A percentile compares a stretch with the other conserved stretches of the same genome.
Conservation (phyloP, 1,284 basidiomycete species). For the Microbotryum intermedium region DNA sequence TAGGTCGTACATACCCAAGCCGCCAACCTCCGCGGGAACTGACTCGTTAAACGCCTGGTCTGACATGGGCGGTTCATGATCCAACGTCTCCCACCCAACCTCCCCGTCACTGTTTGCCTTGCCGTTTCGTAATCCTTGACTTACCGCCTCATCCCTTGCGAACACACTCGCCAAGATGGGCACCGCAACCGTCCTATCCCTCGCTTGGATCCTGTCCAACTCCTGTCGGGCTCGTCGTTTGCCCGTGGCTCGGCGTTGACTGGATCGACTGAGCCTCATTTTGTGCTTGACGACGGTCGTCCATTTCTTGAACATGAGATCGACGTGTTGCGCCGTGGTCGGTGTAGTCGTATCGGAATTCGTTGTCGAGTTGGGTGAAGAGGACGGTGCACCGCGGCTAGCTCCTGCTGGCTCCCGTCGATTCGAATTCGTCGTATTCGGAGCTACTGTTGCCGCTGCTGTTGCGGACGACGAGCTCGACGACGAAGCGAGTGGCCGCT, state of each 20-base stretch:
- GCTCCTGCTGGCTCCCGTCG: too few species aligned
- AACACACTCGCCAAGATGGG: constrained; percentile 71
- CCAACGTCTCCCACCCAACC: constrained; percentile 58
- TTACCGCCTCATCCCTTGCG: constrained; percentile 49
- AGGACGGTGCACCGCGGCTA: too few species aligned
- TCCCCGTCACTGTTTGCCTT: constrained; percentile 26
- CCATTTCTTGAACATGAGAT: constrained; percentile 46
- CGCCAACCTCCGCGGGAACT: constrained; percentile 37
- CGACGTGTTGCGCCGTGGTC: constrained; percentile 5
- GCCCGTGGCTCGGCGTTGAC: too few species aligned
- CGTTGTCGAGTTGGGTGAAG: too few species aligned
- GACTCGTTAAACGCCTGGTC: constrained; percentile 60
- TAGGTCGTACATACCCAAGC: neutral
- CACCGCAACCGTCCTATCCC: constrained; percentile 50
- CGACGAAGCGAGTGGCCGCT: too few species aligned
- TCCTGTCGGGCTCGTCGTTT: constrained; percentile 40
- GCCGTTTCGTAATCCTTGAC: constrained; percentile 42
- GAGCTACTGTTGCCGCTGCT: too few species aligned
- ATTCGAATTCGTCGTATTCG: too few species aligned
- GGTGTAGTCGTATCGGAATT: neutral
- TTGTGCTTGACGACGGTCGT: constrained; percentile 74
- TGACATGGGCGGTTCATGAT: constrained; percentile 64
- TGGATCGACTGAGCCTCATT: constrained; percentile 46
- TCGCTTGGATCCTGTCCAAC: neutral
- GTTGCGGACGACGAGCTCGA: too few species aligned